A percentile compares a stretch with the other conserved stretches of the same genome.
Evolutionary conservation across 2,329 filamentous ascomycete genomes (phyloP).

Genomic region (Fusarium sp.): DNA sequence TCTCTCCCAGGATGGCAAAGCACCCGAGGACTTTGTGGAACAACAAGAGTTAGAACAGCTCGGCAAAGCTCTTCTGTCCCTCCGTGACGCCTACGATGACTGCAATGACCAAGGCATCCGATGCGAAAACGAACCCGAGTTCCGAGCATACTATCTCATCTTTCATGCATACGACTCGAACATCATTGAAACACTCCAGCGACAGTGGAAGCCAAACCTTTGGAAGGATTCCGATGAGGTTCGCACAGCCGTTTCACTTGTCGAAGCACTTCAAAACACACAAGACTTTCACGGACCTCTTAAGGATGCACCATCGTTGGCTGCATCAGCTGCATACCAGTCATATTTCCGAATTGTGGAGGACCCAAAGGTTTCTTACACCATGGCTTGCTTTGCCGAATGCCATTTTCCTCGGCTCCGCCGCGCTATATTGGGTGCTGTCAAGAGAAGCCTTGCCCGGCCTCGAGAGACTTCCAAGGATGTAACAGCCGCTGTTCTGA

Average conservation of each 20-base stretch:
- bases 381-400: slow-evolving; percentile 76
- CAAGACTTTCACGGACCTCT: slow-evolving; percentile 68
- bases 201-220: slow-evolving; percentile 65
- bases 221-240: slow-evolving; percentile 68
- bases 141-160: slow-evolving; percentile 72
- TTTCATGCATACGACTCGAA: slow-evolving; percentile 70
- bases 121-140: slow-evolving; percentile 73
- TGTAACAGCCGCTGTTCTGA: slow-evolving; percentile 66
- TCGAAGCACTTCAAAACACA: slow-evolving; percentile 69
- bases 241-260: slow-evolving; percentile 69
- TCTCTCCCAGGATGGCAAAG: slow-evolving; percentile 66
- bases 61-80: slow-evolving; percentile 71
- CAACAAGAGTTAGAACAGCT: slow-evolving; percentile 76
- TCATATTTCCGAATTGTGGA: slow-evolving; percentile 71
- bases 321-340: slow-evolving; percentile 61
- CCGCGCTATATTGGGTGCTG: slow-evolving; percentile 65
- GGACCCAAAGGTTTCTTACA: slow-evolving; percentile 69
- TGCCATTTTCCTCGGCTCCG: slow-evolving; percentile 73
- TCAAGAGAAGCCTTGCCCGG: slow-evolving; percentile 66
- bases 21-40: slow-evolving; percentile 70
- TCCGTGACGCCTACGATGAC: slow-evolving; percentile 74
- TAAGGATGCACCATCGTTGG: slow-evolving; percentile 59
- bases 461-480: slow-evolving; percentile 69
- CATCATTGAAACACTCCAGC: slow-evolving; percentile 64
- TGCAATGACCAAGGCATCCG: slow-evolving; percentile 67